Evolutionary conservation across 805 yeast genomes (phyloP), one percentile per base, ranked within the genome.

Genomic region (Ogataea allantospora): DNA sequence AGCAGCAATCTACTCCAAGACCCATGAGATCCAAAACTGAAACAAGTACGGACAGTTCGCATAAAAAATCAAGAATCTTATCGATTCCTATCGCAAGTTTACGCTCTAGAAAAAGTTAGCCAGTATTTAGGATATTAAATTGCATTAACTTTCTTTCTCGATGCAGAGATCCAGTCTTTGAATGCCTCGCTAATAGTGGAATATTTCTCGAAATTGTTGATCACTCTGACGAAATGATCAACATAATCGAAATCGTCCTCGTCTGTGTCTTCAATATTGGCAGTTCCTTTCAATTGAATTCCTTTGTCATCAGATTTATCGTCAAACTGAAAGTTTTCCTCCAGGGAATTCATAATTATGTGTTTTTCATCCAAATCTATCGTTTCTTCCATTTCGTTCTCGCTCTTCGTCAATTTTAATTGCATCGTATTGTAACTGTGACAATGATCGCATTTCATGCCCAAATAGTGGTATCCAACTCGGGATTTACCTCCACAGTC

Each of bases 401-500:
- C 60, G 38, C 54, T 50, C 61, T 87, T 87, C 39, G 84, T 67
- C 38, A 87, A 58, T 53, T 75, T 76, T 40, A 78, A 48, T 56
- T 86, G 91, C 42, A 77, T 78, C 2, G 97, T 89, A 60, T 89
- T 89, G 60, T 88, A 89, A 56, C 95, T 83, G 41, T 75, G 73
- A 62, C 97, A 89, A 57, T 82, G 88, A 48, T 80, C 83, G 60
- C 98, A 89, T 57, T 83, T 84, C 45, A 88, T 68, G 1, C 98
- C 98, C 50, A 89, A 62, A 34, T 88, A 80, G 61, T 89, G 96
- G 61, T 83, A 89, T 9, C 73, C 65, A 13, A 82, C 80, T 43
- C 78, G 75, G 16, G 88, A 78, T 61, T 83, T 83, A 13, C 93
- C 91, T 37, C 80, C 80, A 62, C 98, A 89, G 62, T 89, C 98